phyloP scores from a whole-genome alignment of 169 alveolate species.

The Fabrea salina region DNA sequence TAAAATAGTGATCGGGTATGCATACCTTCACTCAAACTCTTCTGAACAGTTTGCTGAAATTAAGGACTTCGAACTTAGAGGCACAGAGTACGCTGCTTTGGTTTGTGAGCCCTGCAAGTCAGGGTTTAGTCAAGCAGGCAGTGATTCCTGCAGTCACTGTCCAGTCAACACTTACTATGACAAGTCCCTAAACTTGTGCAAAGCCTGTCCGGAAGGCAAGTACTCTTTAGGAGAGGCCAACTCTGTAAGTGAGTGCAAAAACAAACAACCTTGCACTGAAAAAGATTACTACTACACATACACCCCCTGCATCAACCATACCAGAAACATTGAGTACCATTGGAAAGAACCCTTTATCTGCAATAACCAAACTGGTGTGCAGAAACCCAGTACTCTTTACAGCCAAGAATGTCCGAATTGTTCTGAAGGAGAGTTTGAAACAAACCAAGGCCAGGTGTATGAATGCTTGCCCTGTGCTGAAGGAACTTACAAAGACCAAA shows the following conservation, averaged over 20 bases:
- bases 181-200: background rate
- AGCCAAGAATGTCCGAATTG: background rate
- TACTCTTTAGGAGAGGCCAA: constrained; percentile 6
- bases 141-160: background rate
- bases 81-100: background rate
- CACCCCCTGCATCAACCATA: background rate
- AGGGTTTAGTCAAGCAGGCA: background rate
- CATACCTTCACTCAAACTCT: too few species aligned
- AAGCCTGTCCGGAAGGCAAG: background rate
- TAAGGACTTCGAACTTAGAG: background rate
- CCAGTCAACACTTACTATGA: background rate
- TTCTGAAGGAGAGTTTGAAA: background rate
- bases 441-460: too few species aligned
- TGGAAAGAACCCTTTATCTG: constrained; percentile 23
- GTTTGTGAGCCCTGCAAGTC: background rate
- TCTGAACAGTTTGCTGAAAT: too few species aligned
- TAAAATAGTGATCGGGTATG: too few species aligned
- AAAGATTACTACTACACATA: background rate
- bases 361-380: background rate
- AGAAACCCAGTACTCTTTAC: background rate
- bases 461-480: constrained; percentile 5
- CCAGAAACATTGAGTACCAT: background rate
- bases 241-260: background rate
- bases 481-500: background rate
- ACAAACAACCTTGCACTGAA: constrained; percentile 2